A percentile compares a stretch with the other conserved stretches of the same genome.
Evolutionary conservation across 441 rosid species (phyloP).

Genomic region (Dalechampia spathulata): DNA sequence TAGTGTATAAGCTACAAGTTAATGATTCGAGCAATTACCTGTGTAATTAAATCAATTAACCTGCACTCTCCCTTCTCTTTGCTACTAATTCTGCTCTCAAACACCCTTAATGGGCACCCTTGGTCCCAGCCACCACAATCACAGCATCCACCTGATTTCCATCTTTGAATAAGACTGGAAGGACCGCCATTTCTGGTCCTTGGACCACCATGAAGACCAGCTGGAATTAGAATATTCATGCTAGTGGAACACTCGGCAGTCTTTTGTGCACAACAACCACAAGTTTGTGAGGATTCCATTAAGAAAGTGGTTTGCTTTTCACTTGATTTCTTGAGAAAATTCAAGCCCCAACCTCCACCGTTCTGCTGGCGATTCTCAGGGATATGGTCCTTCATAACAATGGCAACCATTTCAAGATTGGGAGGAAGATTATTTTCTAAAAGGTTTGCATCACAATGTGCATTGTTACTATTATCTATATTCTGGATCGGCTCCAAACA

Average conservation of each 20-base stretch:
- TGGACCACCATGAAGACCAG: slow-evolving; percentile 85
- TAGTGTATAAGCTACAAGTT: not conserved
- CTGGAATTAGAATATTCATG: slow-evolving; percentile 62
- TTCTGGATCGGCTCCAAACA: slow-evolving; percentile 38
- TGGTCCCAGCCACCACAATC: slow-evolving; percentile 95
- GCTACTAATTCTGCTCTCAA: slow-evolving; percentile 29
- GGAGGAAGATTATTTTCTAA: slow-evolving; percentile 43
- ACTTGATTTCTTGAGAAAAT: slow-evolving; percentile 49
- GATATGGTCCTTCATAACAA: slow-evolving; percentile 47
- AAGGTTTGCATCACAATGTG: slow-evolving; percentile 18
- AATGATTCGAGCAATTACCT: slow-evolving; percentile 29
- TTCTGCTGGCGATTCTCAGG: slow-evolving; percentile 31
- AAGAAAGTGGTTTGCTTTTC: slow-evolving; percentile 19
- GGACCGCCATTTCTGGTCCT: slow-evolving; percentile 58
- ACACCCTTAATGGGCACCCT: slow-evolving; percentile 57
- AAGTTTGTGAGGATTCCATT: slow-evolving; percentile 16
- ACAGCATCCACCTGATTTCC: slow-evolving; percentile 77
- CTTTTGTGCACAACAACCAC: slow-evolving; percentile 21
- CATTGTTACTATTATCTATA: slow-evolving; percentile 25
- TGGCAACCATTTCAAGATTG: slow-evolving; percentile 59
- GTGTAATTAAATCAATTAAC: slow-evolving; percentile 43
- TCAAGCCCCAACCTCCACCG: slow-evolving; percentile 83
- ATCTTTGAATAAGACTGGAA: slow-evolving; percentile 60
- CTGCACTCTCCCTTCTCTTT: slow-evolving; percentile 47
- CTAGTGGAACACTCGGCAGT: slow-evolving; percentile 37